Conservation (phyloP, 495 filamentous ascomycete genomes). For the Extremus antarcticus region DNA sequence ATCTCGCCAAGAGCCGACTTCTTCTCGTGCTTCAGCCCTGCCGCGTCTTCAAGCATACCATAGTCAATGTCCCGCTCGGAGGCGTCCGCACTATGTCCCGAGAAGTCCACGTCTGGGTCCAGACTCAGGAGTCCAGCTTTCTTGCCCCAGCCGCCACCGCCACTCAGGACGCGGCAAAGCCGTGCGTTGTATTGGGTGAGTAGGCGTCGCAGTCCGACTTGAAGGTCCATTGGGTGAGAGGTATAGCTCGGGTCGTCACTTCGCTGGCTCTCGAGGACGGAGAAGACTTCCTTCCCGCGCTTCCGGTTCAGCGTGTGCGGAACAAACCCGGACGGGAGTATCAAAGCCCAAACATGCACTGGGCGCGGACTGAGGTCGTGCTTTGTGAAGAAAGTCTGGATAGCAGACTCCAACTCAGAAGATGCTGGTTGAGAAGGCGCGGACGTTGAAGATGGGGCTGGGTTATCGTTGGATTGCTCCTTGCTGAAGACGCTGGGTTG, state of each 20-base stretch:
- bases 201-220: not conserved
- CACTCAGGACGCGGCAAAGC: constrained; percentile 48
- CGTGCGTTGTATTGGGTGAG: not conserved
- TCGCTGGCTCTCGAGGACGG: not conserved
- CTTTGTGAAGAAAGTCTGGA: constrained; percentile 47
- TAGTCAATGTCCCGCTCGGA: not conserved
- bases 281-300: too few species aligned
- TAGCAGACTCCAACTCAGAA: constrained; percentile 56
- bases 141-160: constrained; percentile 82
- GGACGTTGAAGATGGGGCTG: constrained; percentile 28
- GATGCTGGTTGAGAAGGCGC: constrained; percentile 55
- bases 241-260: not conserved
- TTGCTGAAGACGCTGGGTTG: not conserved
- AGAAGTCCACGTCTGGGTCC: constrained; percentile 48
- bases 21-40: constrained; percentile 5
- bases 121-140: constrained; percentile 77
- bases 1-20: constrained; percentile 17
- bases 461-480: not conserved
- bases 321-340: constrained; percentile 47
- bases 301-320: not conserved
- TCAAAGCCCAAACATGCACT: constrained; percentile 67
- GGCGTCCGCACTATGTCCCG: not conserved
- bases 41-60: not conserved
- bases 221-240: constrained; percentile 27
- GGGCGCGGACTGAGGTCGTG: constrained; percentile 36